A percentile compares a stretch with the other conserved stretches of the same genome.
Conservation (phyloP, 1,284 basidiomycete genomes). For the Pascua sp. region DNA sequence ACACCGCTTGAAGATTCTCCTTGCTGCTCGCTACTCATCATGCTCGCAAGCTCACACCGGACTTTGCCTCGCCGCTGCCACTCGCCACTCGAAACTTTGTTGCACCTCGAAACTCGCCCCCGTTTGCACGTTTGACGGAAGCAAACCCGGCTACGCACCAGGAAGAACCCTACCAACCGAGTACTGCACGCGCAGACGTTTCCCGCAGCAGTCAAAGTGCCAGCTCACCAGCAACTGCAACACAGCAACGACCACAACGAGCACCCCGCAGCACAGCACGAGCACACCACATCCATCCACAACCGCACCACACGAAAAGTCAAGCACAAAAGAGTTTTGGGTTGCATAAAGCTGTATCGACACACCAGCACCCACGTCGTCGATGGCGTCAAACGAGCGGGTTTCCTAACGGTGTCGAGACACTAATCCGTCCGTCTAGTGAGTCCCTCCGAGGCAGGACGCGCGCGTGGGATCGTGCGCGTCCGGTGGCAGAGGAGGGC, state of each 20-base stretch:
- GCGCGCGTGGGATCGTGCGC: constrained; percentile 5
- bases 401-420: constrained; percentile 48
- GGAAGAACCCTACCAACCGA: not conserved
- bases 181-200: not conserved
- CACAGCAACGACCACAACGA: not conserved
- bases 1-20: too few species aligned
- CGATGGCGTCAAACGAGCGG: constrained; percentile 14
- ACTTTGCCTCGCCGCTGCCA: too few species aligned
- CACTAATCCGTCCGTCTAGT: constrained; percentile 50
- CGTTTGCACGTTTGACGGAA: not conserved
- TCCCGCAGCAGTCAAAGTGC: not conserved
- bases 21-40: too few species aligned
- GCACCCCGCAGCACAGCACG: not conserved
- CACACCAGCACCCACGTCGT: constrained; percentile 36
- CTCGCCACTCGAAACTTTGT: too few species aligned
- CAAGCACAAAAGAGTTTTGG: too few species aligned
- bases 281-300: not conserved
- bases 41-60: too few species aligned
- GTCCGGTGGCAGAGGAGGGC: constrained; percentile 31
- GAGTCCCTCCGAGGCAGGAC: constrained; percentile 21
- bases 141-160: not conserved
- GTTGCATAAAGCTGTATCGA: constrained; percentile 39
- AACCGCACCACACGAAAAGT: not conserved
- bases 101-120: too few species aligned
- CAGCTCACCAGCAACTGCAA: not conserved